phyloP scores from a whole-genome alignment of 192 early-diverging fungal genomes.

The Spizellomyces punctatus region DNA sequence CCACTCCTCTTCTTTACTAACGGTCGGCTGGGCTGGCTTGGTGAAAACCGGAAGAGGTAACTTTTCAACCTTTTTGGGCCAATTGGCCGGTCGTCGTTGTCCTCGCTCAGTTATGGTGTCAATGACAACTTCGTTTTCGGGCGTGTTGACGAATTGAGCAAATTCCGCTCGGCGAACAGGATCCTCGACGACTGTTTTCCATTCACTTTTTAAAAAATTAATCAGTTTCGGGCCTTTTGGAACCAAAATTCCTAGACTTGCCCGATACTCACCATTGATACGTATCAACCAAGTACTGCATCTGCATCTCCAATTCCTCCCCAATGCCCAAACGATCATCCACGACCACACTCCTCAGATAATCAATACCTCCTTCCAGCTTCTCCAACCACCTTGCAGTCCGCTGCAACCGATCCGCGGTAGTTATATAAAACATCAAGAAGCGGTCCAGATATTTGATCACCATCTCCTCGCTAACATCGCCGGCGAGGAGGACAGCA shows the following conservation, averaged over 20 bases:
- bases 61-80: constrained; percentile 31
- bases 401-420: constrained; percentile 63
- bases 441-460: constrained; percentile 67
- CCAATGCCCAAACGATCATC: constrained; percentile 68
- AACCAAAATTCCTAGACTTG: constrained; percentile 25
- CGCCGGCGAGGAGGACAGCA: constrained; percentile 58
- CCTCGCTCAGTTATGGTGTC: constrained; percentile 51
- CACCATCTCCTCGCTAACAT: constrained; percentile 53
- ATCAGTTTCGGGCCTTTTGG: background rate
- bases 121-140: constrained; percentile 45
- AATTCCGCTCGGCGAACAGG: constrained; percentile 56
- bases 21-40: constrained; percentile 5
- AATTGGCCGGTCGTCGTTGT: constrained; percentile 64
- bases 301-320: constrained; percentile 67
- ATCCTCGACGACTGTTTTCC: constrained; percentile 64
- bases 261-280: constrained; percentile 42
- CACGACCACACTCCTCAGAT: constrained; percentile 60
- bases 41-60: background rate
- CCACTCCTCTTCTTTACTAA: constrained; percentile 30
- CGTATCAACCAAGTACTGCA: constrained; percentile 57
- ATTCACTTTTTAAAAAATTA: constrained; percentile 46
- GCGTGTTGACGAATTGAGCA: constrained; percentile 65
- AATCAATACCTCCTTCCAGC: constrained; percentile 64
- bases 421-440: constrained; percentile 72
- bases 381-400: constrained; percentile 75